A percentile compares a stretch with the other conserved stretches of the same genome.
phyloP scores from a whole-genome alignment of 441 rosid genomes.

The Pelargonium exstipulatum region DNA sequence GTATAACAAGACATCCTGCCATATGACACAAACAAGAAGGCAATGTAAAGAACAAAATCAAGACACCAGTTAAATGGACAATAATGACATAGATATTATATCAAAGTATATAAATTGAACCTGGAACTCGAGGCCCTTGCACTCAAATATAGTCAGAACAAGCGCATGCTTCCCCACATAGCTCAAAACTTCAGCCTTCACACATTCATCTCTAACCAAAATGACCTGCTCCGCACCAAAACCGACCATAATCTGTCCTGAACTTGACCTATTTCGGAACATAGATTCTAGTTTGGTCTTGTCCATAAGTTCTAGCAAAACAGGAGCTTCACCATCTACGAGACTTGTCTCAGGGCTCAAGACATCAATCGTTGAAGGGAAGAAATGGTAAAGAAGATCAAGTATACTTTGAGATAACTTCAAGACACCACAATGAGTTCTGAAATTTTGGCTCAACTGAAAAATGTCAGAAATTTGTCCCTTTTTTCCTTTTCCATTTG shows the following conservation, averaged over 20 bases:
- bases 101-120: too few species aligned
- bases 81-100: too few species aligned
- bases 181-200: conserved; percentile 12
- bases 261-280: background rate
- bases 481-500: background rate
- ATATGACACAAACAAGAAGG: too few species aligned
- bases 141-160: conserved; percentile 20
- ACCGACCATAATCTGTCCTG: conserved; percentile 8
- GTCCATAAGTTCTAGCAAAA: conserved; percentile 11
- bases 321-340: conserved; percentile 11
- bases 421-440: conserved; percentile 19
- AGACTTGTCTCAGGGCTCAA: conserved; percentile 16
- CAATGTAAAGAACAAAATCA: too few species aligned
- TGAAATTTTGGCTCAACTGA: conserved; percentile 13
- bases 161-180: conserved; percentile 17
- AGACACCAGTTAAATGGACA: too few species aligned
- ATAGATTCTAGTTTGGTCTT: conserved; percentile 6
- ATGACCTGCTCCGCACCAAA: too few species aligned
- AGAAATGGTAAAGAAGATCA: conserved; percentile 18
- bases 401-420: conserved; percentile 17
- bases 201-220: conserved; percentile 20
- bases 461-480: conserved; percentile 4
- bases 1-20: conserved; percentile 22
- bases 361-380: conserved; percentile 13
- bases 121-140: conserved; percentile 26